A percentile compares a stretch with the other conserved stretches of the same genome.
Evolutionary conservation across 2,329 filamentous ascomycete species (phyloP).

Genomic region (Penicillium freii): DNA sequence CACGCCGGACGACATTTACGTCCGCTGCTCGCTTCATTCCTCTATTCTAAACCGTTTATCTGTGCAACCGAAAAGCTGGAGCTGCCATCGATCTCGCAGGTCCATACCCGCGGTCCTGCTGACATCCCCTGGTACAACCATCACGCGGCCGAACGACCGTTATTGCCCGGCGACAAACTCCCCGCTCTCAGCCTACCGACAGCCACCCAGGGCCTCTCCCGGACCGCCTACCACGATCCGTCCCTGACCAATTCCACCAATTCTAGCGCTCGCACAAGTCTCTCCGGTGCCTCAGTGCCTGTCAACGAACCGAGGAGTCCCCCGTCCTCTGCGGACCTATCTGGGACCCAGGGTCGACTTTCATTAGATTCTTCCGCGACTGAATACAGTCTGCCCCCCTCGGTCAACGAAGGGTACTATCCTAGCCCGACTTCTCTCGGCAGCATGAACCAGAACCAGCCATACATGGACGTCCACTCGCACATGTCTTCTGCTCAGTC

Average conservation of each 20-base stretch:
- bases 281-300: slow-evolving; percentile 54
- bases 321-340: slow-evolving; percentile 59
- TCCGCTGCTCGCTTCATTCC: slow-evolving; percentile 23
- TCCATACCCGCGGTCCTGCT: slow-evolving; percentile 73
- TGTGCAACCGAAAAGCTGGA: slow-evolving; percentile 82
- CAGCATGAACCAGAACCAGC: slow-evolving; percentile 77
- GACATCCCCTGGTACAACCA: slow-evolving; percentile 69
- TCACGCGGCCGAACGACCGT: slow-evolving; percentile 62
- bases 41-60: slow-evolving; percentile 30
- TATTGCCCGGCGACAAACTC: slow-evolving; percentile 71
- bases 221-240: slow-evolving; percentile 68
- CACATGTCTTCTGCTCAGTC: slow-evolving; percentile 77
- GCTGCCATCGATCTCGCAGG: slow-evolving; percentile 81
- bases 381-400: slow-evolving; percentile 36
- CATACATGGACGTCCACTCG: slow-evolving; percentile 81
- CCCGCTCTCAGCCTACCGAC: slow-evolving; percentile 69
- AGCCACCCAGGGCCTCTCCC: slow-evolving; percentile 64
- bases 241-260: slow-evolving; percentile 42
- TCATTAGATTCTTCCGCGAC: slow-evolving; percentile 34
- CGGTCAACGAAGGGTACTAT: slow-evolving; percentile 45
- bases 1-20: slow-evolving; percentile 23
- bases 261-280: slow-evolving; percentile 56
- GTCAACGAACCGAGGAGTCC: slow-evolving; percentile 63
- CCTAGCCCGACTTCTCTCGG: slow-evolving; percentile 37
- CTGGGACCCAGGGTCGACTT: slow-evolving; percentile 38